Percentiles rank a stretch among this genome's conserved stretches.
Evolutionary conservation across 305 asterid species (phyloP).

Genomic region (Fraxinus sp.): DNA sequence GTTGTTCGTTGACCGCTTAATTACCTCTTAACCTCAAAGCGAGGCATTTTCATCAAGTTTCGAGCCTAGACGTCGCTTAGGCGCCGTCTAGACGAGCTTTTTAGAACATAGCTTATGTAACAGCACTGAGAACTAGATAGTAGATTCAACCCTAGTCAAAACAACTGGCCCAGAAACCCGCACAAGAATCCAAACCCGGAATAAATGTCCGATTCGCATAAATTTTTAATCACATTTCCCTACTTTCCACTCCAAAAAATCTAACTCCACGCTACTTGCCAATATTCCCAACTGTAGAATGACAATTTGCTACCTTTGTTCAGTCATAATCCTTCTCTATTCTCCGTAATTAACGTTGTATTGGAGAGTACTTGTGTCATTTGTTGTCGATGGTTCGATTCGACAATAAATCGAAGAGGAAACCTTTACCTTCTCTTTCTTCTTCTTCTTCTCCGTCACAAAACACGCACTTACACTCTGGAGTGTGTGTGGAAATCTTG

Average conservation of each 20-base stretch:
- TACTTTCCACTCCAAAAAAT: not conserved
- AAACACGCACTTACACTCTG: conserved; percentile 41
- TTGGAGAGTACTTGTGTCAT: not conserved
- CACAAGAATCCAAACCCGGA: conserved; percentile 4
- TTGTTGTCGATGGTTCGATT: not conserved
- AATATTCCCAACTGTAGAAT: not conserved
- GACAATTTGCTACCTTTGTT: not conserved
- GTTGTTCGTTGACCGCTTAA: too few relatives aligned
- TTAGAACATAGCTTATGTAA: too few relatives aligned
- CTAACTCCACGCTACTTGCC: not conserved
- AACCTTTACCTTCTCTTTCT: not conserved
- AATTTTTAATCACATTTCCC: not conserved
- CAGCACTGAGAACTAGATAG: not conserved
- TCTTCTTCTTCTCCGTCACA: conserved; percentile 16
- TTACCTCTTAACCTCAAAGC: too few relatives aligned
- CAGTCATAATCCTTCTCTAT: not conserved
- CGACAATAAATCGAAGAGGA: not conserved
- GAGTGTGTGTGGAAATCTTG: conserved; percentile 37
- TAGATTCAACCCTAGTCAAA: not conserved
- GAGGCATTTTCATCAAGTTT: too few relatives aligned
- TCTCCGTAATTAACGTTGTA: not conserved
- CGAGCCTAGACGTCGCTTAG: too few relatives aligned
- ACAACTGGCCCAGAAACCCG: not conserved
- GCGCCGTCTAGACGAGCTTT: too few relatives aligned
- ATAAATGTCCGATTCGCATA: not conserved